Evolutionary conservation across 1,139 yeast species (phyloP).

Genomic region (Hyphopichia fennica): DNA sequence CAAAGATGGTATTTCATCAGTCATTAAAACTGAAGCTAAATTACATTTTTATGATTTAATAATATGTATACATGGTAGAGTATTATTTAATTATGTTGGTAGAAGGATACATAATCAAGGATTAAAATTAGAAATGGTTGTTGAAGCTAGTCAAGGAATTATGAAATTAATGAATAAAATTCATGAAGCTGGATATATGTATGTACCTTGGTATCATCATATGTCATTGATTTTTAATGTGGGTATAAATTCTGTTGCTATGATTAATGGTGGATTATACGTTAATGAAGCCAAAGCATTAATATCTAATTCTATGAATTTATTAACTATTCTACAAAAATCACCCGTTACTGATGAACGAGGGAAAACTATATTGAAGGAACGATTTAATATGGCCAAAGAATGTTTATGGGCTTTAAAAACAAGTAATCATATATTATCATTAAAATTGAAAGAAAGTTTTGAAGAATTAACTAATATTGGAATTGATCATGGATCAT

Average conservation of each 20-base stretch:
- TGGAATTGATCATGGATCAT: conserved; percentile 61
- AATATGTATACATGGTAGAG: conserved; percentile 37
- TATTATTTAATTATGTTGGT: conserved; percentile 36
- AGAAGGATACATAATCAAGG: conserved; percentile 32
- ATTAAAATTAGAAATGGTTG: conserved; percentile 30
- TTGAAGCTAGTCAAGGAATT: conserved; percentile 37
- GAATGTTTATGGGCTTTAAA: conserved; percentile 68
- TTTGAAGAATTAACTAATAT: conserved; percentile 30
- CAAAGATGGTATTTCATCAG: conserved; percentile 14
- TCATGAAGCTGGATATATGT: conserved; percentile 33
- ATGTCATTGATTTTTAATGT: conserved; percentile 48
- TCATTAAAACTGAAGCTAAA: conserved; percentile 39
- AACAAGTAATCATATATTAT: conserved; percentile 52
- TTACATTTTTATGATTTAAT: conserved; percentile 43
- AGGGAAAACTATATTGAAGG: conserved; percentile 37
- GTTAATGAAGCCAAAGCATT: conserved; percentile 24
- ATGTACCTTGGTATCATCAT: conserved; percentile 57
- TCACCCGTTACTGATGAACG: conserved; percentile 32
- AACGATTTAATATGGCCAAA: conserved; percentile 56
- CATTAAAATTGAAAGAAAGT: conserved; percentile 46
- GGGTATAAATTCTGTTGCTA: conserved; percentile 45
- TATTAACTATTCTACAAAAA: conserved; percentile 26
- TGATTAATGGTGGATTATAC: conserved; percentile 45
- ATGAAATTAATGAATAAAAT: conserved; percentile 34
- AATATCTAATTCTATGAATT: conserved; percentile 24